These are phyloP conservation scores for Colletotrichum brevisporum DNA, from an alignment of 2,329 filamentous ascomycete species.

Conservation along the genomic window DNA sequence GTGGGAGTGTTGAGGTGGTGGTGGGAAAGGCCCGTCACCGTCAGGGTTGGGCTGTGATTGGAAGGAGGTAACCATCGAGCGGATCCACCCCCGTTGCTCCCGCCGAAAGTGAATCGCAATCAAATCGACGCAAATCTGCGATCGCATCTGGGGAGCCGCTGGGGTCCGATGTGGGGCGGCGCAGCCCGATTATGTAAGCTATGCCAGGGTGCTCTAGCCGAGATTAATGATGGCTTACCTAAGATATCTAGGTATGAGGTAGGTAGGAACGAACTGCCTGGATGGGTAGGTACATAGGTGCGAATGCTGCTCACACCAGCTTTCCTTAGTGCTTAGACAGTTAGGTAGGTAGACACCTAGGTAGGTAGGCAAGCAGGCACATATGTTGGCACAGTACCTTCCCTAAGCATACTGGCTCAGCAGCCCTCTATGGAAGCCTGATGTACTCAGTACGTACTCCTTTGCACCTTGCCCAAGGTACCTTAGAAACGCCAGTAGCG, in stretches of 20 bases:
- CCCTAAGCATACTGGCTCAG: neutral
- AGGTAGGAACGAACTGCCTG: too few species aligned
- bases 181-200: slow-evolving; percentile 16
- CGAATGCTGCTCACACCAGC: too few species aligned
- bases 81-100: slow-evolving; percentile 31
- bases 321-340: neutral
- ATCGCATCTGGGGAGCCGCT: slow-evolving; percentile 40
- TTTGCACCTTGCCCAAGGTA: neutral
- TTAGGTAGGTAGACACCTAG: too few species aligned
- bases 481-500: neutral
- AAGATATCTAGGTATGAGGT: too few species aligned
- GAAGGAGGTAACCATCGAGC: neutral
- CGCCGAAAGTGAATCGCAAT: slow-evolving; percentile 39
- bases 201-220: slow-evolving; percentile 3
- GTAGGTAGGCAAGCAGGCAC: neutral
- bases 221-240: neutral
- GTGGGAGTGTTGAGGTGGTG: too few species aligned
- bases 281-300: too few species aligned
- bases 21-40: too few species aligned
- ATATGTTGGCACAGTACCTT: neutral
- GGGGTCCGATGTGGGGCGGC: slow-evolving; percentile 23
- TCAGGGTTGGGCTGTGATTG: too few species aligned
- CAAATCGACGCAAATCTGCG: slow-evolving; percentile 41
- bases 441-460: too few species aligned
- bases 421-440: too few species aligned